Base-by-base conservation (phyloP, 108 stramenopile genomes). In the Pseudonitzschia pungens region DNA sequence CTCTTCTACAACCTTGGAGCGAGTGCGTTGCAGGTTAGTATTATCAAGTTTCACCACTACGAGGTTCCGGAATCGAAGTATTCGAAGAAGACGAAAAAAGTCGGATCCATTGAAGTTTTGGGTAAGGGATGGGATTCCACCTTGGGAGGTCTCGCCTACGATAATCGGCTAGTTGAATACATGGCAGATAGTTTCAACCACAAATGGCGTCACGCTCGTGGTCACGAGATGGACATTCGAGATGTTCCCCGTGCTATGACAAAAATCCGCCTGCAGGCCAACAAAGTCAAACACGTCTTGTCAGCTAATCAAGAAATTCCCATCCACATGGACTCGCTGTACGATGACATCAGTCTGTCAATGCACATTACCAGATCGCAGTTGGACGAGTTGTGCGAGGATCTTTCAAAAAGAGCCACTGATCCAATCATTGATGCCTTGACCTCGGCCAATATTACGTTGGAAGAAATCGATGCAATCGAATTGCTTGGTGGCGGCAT, bases 1-100 rank as follows among this genome's bases (percentile, higher is more conserved):
- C 74, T 99, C 43, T 98, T 99, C 81, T 99, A 98, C 93, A 99
- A 99, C 88, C 87, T 98, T 88, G 99, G 99, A 45, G 96, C 95
- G 10, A 85, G 84, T 22, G 77, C 92, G 18, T 68, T 95, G 40
- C 97, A 99, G 77, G 99, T 97, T 8, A 79, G 81, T 26, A 76
- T 97, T 21, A 82, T 98, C 42, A 60, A 81, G 69, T 99, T 91
- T 79, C 79, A 81, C 28, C 76, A 79, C 18, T 95, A 93, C 71
- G 63, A 79, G 15, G 70, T 85, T 7, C 92, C 90, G 72, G 85
- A 82, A 52, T 72, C 76, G 59, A 92, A 91, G 63, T 89, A 78
- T 68, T 83, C 76, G 59, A 87, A 89, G 48, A 92, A 92, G 68
- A 86, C 73, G 70, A 96, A 96, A 76, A 88, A 71, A 26, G 89